Conservation (phyloP, 108 stramenopile genomes). For the Skeletonema costatum region DNA sequence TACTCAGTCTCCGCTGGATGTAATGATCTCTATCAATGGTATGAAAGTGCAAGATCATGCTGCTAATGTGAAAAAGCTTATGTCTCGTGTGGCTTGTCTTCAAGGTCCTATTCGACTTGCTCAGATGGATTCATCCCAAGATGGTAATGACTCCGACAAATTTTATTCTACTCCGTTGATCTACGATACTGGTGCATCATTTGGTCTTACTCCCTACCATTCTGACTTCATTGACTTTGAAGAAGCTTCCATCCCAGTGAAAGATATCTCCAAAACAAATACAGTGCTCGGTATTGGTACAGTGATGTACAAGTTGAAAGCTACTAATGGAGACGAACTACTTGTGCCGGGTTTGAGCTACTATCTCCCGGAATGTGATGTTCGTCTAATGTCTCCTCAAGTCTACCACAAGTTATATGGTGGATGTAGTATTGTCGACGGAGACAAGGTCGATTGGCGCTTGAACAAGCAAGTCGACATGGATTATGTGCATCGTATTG, state of each 20-base stretch:
- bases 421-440: not conserved
- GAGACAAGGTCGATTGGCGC: not conserved
- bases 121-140: no score
- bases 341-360: not conserved
- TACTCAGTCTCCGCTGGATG: no score
- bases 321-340: not conserved
- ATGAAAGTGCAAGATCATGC: no score
- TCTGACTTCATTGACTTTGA: slow-evolving; percentile 8
- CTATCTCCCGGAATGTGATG: not conserved
- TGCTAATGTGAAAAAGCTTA: no score
- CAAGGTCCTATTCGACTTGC: no score
- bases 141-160: no score
- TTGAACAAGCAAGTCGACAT: not conserved
- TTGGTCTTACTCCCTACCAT: slow-evolving; percentile 6
- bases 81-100: no score
- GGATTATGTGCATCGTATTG: not conserved
- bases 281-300: slow-evolving; percentile 13
- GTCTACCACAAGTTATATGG: not conserved
- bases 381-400: not conserved
- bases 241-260: slow-evolving; percentile 2
- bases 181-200: slow-evolving; percentile 13
- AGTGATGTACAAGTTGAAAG: not conserved
- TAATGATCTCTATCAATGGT: no score
- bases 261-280: slow-evolving; percentile 2
- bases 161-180: not conserved